Percentiles rank a stretch among this genome's conserved stretches.
Evolutionary conservation across 352 stramenopile genomes (phyloP).

Genomic region (Poterioochromonas sp.): DNA sequence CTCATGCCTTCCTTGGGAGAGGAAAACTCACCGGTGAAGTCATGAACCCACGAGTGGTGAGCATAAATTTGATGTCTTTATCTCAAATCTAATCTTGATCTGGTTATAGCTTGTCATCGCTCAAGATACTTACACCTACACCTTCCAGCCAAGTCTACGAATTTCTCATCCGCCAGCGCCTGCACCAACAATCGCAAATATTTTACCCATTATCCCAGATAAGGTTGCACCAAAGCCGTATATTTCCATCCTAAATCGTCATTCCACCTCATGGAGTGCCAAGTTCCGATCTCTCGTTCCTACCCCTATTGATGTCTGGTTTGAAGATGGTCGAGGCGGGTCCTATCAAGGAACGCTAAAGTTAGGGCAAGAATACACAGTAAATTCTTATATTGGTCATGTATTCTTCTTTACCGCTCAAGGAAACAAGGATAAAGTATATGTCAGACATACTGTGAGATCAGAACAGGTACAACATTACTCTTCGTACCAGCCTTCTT

Average conservation of each 20-base stretch:
- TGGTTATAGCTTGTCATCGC: background rate
- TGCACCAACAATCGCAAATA: background rate
- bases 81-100: background rate
- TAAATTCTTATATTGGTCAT: constrained; percentile 27
- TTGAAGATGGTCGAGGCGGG: background rate
- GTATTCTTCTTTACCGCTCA: constrained; percentile 17
- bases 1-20: background rate
- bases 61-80: background rate
- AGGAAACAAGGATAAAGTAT: constrained; percentile 3
- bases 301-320: background rate
- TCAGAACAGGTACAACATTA: background rate
- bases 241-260: background rate
- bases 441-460: background rate
- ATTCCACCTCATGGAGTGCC: background rate
- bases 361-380: constrained; percentile 2
- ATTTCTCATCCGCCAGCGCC: background rate
- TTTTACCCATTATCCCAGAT: background rate
- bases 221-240: background rate
- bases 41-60: background rate
- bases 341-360: background rate
- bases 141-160: background rate
- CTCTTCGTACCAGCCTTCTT: too few relatives aligned
- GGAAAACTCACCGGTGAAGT: background rate
- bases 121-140: background rate
- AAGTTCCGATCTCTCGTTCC: constrained; percentile 12